Evolutionary conservation across 306 rosid species (phyloP).

Genomic region (Malus sieversii): DNA sequence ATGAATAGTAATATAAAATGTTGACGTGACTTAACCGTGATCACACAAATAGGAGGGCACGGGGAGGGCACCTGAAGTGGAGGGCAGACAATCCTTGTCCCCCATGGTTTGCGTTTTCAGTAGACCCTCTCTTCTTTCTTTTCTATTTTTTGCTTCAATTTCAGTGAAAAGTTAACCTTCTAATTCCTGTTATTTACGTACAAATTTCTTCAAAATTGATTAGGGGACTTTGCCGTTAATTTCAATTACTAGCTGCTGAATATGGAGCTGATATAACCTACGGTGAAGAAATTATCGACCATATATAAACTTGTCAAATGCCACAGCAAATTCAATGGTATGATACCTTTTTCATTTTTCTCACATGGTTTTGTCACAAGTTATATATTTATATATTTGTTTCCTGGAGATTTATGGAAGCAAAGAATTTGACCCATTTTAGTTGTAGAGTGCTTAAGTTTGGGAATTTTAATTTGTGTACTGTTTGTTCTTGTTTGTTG

Average conservation of each 20-base stretch:
- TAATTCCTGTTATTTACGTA: neutral
- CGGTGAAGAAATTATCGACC: slow-evolving; percentile 83
- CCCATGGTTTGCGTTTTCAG: slow-evolving; percentile 96
- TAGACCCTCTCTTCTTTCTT: neutral
- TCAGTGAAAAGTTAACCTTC: neutral
- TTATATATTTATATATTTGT: neutral
- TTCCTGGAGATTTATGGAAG: neutral
- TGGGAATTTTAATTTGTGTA: neutral
- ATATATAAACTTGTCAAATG: slow-evolving; percentile 59
- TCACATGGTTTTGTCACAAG: neutral
- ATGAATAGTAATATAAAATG: too few relatives aligned
- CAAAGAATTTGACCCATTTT: neutral
- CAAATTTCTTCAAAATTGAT: neutral
- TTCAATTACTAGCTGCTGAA: slow-evolving; percentile 74
- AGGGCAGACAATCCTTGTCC: slow-evolving; percentile 4
- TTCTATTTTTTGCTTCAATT: neutral
- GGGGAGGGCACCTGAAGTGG: too few relatives aligned
- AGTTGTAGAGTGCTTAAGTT: neutral
- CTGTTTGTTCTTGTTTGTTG: neutral
- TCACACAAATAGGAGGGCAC: too few relatives aligned
- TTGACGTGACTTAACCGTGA: too few relatives aligned
- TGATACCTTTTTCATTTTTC: neutral
- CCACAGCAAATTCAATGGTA: slow-evolving; percentile 70
- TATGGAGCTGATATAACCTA: slow-evolving; percentile 74
- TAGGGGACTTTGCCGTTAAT: slow-evolving; percentile 70